These are phyloP conservation scores for Fusarium cicatricum DNA, from an alignment of 2,329 filamentous ascomycete species.

Conservation along the genomic window DNA sequence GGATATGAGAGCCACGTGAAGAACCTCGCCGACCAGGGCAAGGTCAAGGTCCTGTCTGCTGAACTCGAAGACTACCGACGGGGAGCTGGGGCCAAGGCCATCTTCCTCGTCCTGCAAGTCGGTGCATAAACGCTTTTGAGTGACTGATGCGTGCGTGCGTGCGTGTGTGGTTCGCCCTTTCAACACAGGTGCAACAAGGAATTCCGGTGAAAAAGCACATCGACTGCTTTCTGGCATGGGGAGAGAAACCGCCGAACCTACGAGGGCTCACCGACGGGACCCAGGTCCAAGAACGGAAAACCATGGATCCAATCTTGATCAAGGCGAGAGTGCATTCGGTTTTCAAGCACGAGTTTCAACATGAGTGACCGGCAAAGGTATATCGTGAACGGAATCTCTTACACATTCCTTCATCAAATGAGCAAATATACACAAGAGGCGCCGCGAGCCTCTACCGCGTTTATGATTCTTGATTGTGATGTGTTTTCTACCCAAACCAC, in stretches of 20 bases:
- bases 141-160: not conserved
- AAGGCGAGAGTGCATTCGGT: conserved; percentile 16
- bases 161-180: conserved; percentile 7
- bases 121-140: conserved; percentile 19
- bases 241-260: not conserved
- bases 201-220: conserved; percentile 1
- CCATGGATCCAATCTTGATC: conserved; percentile 12
- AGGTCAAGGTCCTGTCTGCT: conserved; percentile 42
- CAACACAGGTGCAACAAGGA: conserved; percentile 15
- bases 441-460: not conserved
- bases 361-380: conserved; percentile 14
- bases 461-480: conserved; percentile 12
- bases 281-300: conserved; percentile 9
- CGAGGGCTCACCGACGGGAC: not conserved
- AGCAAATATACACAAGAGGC: conserved; percentile 22
- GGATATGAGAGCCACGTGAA: conserved; percentile 57
- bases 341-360: conserved; percentile 19
- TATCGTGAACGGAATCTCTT: conserved; percentile 18
- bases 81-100: conserved; percentile 42
- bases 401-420: conserved; percentile 30
- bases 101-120: conserved; percentile 45
- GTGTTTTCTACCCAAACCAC: not conserved
- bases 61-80: conserved; percentile 46
- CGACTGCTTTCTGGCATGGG: not conserved
- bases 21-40: conserved; percentile 37